Percentiles rank a stretch among this genome's conserved stretches.
These are phyloP conservation scores for Fraxinus platypoda DNA, from an alignment of 305 asterid genomes.

Conservation along the genomic window DNA sequence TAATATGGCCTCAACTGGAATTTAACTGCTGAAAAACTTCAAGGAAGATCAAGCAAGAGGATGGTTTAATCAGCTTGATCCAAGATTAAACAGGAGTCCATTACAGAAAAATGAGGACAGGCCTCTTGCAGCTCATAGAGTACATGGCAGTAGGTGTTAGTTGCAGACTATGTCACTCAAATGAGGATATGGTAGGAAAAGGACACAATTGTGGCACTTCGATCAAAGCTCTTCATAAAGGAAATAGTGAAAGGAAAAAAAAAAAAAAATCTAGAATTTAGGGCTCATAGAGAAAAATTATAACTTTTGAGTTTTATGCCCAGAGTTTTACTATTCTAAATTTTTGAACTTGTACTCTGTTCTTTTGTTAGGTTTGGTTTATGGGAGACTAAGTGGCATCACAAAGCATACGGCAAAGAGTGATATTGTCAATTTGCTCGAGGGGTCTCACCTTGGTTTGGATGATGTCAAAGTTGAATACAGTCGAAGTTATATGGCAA, in stretches of 20 bases:
- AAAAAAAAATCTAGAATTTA: neutral
- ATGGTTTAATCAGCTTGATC: neutral
- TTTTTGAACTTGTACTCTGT: constrained; percentile 19
- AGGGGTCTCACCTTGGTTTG: constrained; percentile 39
- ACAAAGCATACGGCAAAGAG: constrained; percentile 56
- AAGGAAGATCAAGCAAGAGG: neutral
- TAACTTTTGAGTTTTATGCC: neutral
- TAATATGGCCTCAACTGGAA: neutral
- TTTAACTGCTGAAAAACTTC: neutral
- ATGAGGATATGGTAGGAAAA: neutral
- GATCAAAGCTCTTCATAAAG: neutral
- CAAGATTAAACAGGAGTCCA: neutral
- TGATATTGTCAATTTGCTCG: constrained; percentile 56
- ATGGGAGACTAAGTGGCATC: constrained; percentile 46
- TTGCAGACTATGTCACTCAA: neutral
- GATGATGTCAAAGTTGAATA: constrained; percentile 72
- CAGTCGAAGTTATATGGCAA: constrained; percentile 36
- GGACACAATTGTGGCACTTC: neutral
- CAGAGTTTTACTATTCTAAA: neutral
- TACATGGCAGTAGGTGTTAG: neutral
- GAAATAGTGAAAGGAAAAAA: neutral
- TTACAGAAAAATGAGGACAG: neutral
- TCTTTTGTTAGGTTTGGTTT: constrained; percentile 44
- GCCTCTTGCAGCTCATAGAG: neutral
- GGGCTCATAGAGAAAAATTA: neutral